Evolutionary conservation across 2,329 filamentous ascomycete genomes (phyloP), one percentile per base, ranked within the genome.

Genomic region (Fusarium illudens): DNA sequence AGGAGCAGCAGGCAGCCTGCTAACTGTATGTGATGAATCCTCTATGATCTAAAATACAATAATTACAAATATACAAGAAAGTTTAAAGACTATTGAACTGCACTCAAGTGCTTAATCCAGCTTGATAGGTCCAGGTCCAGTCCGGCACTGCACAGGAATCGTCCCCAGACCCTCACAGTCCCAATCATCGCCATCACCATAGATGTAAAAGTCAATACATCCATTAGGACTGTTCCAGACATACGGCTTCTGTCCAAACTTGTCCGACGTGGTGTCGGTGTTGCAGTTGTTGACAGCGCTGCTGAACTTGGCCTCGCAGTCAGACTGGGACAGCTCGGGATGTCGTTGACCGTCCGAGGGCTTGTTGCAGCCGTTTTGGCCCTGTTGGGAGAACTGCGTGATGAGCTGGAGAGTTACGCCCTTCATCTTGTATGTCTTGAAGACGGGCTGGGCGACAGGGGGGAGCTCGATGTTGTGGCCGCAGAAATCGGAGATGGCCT

Each of bases 141-240:
- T 42, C 8, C 51, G 50, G 12, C 55, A 63, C 8, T 50, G 49
- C 20, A 63, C 8, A 42, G 56, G 60, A 10, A 50, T 17, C 6
- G 15, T 29, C 2, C 60, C 60, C 5, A 51, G 20, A 17, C 33
- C 50, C 19, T 60, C 49, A 15, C 55, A 55, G 17, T 39, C 36
- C 30, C 50, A 63, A 11, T 55, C 60, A 9, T 22, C 39, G 6
- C 39, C 44, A 30, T 60, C 37, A 10, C 52, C 53, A 32, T 58
- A 50, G 25, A 58, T 51, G 19, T 50, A 58, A 32, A 54, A 53
- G 42, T 50, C 39, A 6, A 54, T 49, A 20, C 53, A 58, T 15
- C 52, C 37, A 22, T 62, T 64, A 12, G 58, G 54, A 22, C 53
- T 54, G 25, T 58, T 61, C 52, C 62, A 51, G 4, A 52, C 42